phyloP scores from a whole-genome alignment of 2,329 filamentous ascomycete genomes.

The Chaetomiaceae sp. region DNA sequence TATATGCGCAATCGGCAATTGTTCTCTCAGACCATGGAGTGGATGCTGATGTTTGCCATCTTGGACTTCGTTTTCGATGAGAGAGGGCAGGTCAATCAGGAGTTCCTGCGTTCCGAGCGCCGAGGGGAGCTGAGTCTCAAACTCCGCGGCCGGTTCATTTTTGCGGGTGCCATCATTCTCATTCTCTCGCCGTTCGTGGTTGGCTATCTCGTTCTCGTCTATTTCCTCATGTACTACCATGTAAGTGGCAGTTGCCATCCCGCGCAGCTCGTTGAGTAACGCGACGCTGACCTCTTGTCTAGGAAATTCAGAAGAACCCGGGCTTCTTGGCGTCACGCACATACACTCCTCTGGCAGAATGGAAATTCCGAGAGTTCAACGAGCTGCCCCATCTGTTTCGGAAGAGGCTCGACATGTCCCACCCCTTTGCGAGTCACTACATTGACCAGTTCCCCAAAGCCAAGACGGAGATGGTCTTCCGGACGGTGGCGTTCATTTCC shows the following conservation, averaged over 20 bases:
- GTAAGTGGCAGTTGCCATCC: conserved; percentile 42
- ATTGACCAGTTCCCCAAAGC: conserved; percentile 95
- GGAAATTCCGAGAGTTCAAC: conserved; percentile 99
- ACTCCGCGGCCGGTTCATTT: conserved; percentile 69
- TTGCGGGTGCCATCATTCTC: conserved; percentile 80
- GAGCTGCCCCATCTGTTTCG: conserved; percentile 89
- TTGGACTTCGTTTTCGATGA: conserved; percentile 93
- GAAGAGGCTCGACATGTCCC: conserved; percentile 86
- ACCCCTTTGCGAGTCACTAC: conserved; percentile 86
- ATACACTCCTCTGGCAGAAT: conserved; percentile 89
- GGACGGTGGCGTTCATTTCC: conserved; percentile 80
- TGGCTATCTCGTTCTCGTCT: conserved; percentile 78
- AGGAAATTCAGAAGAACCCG: conserved; percentile 95
- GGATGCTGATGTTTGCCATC: conserved; percentile 85
- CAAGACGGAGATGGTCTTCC: conserved; percentile 78
- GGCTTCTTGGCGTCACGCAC: conserved; percentile 79
- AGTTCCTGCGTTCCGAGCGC: conserved; percentile 79
- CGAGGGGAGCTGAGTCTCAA: conserved; percentile 72
- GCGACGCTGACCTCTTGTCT: background rate
- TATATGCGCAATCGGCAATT: conserved; percentile 73
- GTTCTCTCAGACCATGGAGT: conserved; percentile 84
- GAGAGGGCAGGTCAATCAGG: conserved; percentile 75
- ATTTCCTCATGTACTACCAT: conserved; percentile 93
- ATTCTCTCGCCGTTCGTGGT: conserved; percentile 81
- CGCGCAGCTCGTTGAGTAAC: too few species aligned